Base-by-base conservation (phyloP, 352 stramenopile genomes). In the Phytophthora rubi region DNA sequence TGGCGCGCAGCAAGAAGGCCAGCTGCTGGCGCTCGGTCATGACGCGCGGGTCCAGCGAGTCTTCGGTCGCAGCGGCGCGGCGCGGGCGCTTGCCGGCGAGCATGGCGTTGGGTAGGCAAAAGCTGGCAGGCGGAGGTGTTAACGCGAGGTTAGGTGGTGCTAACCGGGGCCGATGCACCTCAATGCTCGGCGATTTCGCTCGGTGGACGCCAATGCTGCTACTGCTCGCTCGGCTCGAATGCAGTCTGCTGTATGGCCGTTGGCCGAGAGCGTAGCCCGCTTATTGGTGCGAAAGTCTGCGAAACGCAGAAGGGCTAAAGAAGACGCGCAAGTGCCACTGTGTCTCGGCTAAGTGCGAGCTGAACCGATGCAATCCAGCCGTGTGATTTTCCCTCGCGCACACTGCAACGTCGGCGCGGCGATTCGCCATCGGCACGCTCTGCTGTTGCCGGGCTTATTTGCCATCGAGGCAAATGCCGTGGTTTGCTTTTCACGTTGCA, bases 11-110 rank as follows among this genome's bases (percentile, higher is more conserved):
- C 23, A 95, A 65, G 67, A 95, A 95, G 59, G 88, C 88, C 53
- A 95, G 70, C 65, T 95, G 88, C 63, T 95, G 88, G 23, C 88
- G 81, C 71, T 95, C 88, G 0, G 88, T 95, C 88, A 95, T 95
- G 44, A 91, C 75, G 33, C 81, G 86, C 59, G 82, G 85, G 68
- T 93, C 73, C 57, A 75, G 59, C 23, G 64, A 65, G 57, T 78
- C 67, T 69, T 78, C 72, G 47, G 68, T 6, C 23, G 61, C 61
- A 12, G 59, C 64, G 35, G 71, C 58, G 51, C 72, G 72, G 32
- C 72, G 72, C 26, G 65, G 71, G 42, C 72, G 72, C 48, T 79
- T 79, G n/a, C 28, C 62, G 23, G 71, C 66, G 49, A 77, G 47
- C 71, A 77, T 77, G 16, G 39, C 39, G 39, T 16, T 7, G 16